Evolutionary conservation across 345 rosid genomes (phyloP).

Genomic region (Citrus unshiu): DNA sequence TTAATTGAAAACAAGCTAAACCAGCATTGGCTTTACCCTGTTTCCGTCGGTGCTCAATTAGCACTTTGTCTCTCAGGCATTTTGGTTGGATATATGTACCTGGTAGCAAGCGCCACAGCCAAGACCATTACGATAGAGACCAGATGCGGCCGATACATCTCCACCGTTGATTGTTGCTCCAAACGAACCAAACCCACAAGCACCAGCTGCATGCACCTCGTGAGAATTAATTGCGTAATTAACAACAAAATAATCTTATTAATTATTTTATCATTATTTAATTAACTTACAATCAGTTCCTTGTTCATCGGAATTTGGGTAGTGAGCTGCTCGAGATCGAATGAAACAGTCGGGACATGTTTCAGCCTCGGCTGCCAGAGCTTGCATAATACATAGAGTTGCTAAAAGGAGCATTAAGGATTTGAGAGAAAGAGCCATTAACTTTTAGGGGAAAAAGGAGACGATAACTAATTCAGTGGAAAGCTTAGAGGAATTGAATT

Average conservation of each 20-base stretch:
- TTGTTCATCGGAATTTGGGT: constrained; percentile 48
- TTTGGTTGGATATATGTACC: constrained; percentile 20
- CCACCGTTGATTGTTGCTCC: constrained; percentile 66
- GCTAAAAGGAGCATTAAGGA: constrained; percentile 18
- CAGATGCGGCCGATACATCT: constrained; percentile 63
- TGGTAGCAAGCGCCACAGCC: constrained; percentile 88
- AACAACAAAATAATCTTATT: too few relatives aligned
- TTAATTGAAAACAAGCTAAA: too few relatives aligned
- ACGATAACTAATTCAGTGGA: not conserved
- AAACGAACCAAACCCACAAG: constrained; percentile 66
- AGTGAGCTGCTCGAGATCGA: constrained; percentile 51
- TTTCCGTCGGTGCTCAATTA: too few relatives aligned
- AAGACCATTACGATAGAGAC: constrained; percentile 55
- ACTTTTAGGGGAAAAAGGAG: not conserved
- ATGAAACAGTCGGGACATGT: constrained; percentile 46
- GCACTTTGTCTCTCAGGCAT: too few relatives aligned
- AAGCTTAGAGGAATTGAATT: too few relatives aligned
- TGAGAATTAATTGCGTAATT: too few relatives aligned
- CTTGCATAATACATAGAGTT: constrained; percentile 21
- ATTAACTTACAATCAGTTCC: constrained; percentile 52
- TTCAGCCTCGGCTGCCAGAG: constrained; percentile 37
- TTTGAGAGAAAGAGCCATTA: constrained; percentile 38
- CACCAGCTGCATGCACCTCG: constrained; percentile 36
- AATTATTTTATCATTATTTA: too few relatives aligned
- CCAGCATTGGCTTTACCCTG: too few relatives aligned